phyloP scores from a whole-genome alignment of 495 filamentous ascomycete genomes.

The Polyplosphaeria fusca region DNA sequence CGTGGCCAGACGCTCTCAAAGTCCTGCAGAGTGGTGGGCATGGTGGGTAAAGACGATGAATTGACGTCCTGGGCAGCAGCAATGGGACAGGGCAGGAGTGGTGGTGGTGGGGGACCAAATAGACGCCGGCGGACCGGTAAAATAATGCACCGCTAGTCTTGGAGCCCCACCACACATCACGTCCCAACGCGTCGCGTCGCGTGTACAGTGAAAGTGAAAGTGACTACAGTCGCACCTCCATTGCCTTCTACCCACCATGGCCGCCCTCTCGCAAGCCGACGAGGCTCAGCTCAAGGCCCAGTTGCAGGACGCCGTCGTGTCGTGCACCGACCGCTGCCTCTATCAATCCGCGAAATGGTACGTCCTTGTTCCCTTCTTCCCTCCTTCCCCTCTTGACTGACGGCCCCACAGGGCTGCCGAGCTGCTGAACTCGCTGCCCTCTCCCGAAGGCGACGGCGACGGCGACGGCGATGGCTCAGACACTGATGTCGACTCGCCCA shows the following conservation, averaged over 20 bases:
- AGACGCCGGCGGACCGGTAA: neutral
- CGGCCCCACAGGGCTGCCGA: conserved; percentile 75
- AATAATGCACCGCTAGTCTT: neutral
- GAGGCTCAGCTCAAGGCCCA: conserved; percentile 53
- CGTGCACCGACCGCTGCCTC: conserved; percentile 90
- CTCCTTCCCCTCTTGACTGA: neutral
- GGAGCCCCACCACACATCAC: neutral
- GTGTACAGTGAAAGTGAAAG: too few species aligned
- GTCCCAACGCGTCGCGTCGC: neutral
- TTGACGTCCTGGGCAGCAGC: too few species aligned
- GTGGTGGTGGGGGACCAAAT: neutral
- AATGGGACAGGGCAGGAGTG: neutral
- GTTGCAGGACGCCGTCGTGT: conserved; percentile 78
- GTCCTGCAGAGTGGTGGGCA: conserved; percentile 66
- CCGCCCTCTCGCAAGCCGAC: conserved; percentile 32
- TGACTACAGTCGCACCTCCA: too few species aligned
- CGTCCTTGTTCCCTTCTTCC: neutral
- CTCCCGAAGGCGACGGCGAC: conserved; percentile 41
- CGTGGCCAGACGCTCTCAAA: conserved; percentile 87
- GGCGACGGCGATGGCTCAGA: conserved; percentile 47
- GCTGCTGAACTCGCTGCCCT: conserved; percentile 74
- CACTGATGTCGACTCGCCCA: conserved; percentile 57
- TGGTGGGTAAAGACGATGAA: conserved; percentile 22
- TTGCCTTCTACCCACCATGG: conserved; percentile 3
- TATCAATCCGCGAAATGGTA: conserved; percentile 98